Percentiles rank a stretch among this genome's conserved stretches.
Conservation (phyloP, 2,329 filamentous ascomycete genomes). For the Orbilia quercus region DNA sequence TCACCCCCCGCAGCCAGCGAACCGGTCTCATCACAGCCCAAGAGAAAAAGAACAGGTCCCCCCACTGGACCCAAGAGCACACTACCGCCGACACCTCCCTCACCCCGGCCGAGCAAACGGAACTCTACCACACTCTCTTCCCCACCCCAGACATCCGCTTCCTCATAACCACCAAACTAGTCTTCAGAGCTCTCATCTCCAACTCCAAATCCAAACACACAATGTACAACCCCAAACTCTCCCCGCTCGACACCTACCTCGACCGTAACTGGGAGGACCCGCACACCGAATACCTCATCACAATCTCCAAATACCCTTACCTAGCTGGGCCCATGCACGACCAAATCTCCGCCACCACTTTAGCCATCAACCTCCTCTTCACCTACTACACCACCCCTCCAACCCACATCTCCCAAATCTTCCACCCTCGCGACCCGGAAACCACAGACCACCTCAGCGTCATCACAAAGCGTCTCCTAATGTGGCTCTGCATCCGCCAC, state of each 20-base stretch:
- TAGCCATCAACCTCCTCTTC: constrained; percentile 37
- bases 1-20: constrained; percentile 20
- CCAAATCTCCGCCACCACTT: constrained; percentile 22
- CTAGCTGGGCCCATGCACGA: constrained; percentile 15
- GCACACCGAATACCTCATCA: constrained; percentile 16
- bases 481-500: constrained; percentile 51
- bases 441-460: constrained; percentile 1
- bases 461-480: constrained; percentile 37
- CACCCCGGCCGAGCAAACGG: constrained; percentile 26
- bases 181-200: constrained; percentile 1
- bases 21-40: constrained; percentile 27
- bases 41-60: constrained; percentile 16
- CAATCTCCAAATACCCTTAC: constrained; percentile 16
- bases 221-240: constrained; percentile 7
- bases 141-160: constrained; percentile 22
- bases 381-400: constrained; percentile 22
- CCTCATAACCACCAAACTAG: constrained; percentile 38
- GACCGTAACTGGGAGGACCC: constrained; percentile 31
- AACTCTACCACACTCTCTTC: constrained; percentile 51
- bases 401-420: constrained; percentile 30
- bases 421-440: constrained; percentile 26
- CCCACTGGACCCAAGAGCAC: constrained; percentile 29
- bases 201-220: constrained; percentile 2
- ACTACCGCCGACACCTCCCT: constrained; percentile 8
- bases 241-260: constrained; percentile 32